These are phyloP conservation scores for Xylaria hypoxylon DNA, from an alignment of 2,329 filamentous ascomycete species.

Conservation along the genomic window DNA sequence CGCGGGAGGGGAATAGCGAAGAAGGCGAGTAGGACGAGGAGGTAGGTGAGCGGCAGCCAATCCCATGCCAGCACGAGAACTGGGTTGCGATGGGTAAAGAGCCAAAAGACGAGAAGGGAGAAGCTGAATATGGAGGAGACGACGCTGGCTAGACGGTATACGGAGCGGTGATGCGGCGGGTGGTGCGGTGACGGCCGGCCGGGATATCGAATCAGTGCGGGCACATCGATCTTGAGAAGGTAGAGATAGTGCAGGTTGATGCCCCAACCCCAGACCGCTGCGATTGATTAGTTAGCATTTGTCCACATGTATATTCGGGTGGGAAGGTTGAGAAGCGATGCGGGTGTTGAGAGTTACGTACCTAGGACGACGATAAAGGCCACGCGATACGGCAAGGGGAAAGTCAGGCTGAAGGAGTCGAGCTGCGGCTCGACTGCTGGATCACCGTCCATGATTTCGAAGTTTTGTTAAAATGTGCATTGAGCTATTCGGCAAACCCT, in stretches of 20 bases:
- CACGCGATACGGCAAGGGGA: conserved; percentile 90
- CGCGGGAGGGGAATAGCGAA: conserved; percentile 77
- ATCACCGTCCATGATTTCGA: conserved; percentile 74
- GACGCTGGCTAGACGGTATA: conserved; percentile 85
- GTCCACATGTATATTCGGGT: background rate
- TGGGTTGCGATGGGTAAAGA: conserved; percentile 76
- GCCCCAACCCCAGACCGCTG: conserved; percentile 96
- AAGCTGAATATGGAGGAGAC: conserved; percentile 77
- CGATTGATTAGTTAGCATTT: conserved; percentile 31
- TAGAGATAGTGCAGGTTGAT: conserved; percentile 90
- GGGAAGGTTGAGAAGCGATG: background rate
- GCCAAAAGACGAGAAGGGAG: conserved; percentile 86
- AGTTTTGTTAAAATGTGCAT: conserved; percentile 31
- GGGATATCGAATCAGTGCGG: conserved; percentile 87
- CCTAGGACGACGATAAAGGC: conserved; percentile 87
- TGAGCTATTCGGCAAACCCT: conserved; percentile 8
- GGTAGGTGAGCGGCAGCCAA: conserved; percentile 86
- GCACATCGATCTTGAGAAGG: conserved; percentile 85
- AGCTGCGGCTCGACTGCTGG: conserved; percentile 76
- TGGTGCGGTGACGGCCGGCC: conserved; percentile 76
- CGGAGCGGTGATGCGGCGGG: conserved; percentile 80
- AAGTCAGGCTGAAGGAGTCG: conserved; percentile 86
- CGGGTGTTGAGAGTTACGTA: conserved; percentile 52
- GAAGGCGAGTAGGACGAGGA: conserved; percentile 76
- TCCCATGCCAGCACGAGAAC: conserved; percentile 80